Evolutionary conservation across 2,329 filamentous ascomycete species (phyloP), one percentile per base, ranked within the genome.

Genomic region (Grosmannia serpens): DNA sequence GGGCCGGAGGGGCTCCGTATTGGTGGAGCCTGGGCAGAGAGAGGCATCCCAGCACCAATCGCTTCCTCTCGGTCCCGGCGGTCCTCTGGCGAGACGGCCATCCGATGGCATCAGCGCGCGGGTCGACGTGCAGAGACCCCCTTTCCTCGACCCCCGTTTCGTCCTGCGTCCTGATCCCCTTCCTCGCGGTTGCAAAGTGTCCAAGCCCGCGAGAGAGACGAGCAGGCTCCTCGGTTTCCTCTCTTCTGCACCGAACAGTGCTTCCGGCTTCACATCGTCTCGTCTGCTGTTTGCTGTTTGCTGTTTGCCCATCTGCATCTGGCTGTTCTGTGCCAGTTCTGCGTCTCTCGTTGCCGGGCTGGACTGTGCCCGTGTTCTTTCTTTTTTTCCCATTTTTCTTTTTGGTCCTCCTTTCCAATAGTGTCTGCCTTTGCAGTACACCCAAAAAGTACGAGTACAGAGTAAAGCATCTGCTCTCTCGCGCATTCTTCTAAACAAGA

Each of bases 311-410:
- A 10, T 15, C 13, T 29, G 47, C 24, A 49, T 13, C 24, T 22
- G 11, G 46, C 22, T 26, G 22, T 26, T 22, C 22, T 49, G 4
- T 24, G 3, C 3, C n/a, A 33, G 38, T 47, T 26, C 24, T 49
- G 20, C 22, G 4, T 27, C 11, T 29, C n/a, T 50, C 13, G 26
- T 50, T 31, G 47, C 47, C 47, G n/a, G 47, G 47, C 26, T 50
- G 47, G 47, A 50, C 50, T 53, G 50, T 53, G 31, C 49, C 31
- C 49, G 13, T 20, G 41, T 17, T 44, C 41, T 44, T 58, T 55
- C 60, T 60, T 58, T 61, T 55, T 57, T 44, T 31, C 33, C 60
- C 38, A 56, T 61, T 50, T n/a, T n/a, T n/a, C 33, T 57, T 52
- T 52, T 52, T 59, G 46, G 60, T 50, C 47, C 47, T 29, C 26